Conservation (phyloP, 192 early-diverging fungal species). For the Paraglomus occultum region DNA sequence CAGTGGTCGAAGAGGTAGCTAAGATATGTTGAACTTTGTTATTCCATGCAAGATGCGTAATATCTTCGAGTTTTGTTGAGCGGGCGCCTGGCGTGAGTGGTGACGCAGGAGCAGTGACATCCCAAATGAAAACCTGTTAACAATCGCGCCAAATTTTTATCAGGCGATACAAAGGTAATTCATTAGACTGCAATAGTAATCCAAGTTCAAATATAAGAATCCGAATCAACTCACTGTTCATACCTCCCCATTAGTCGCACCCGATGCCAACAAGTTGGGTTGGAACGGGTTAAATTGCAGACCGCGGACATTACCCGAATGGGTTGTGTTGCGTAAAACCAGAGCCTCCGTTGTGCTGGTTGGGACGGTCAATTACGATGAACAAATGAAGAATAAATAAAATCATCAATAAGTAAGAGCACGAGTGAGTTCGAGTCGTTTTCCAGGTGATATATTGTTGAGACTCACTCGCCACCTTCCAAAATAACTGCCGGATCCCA, state of each 20-base stretch:
- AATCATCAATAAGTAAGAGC: not conserved
- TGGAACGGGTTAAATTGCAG: constrained; percentile 91
- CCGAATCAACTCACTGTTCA: not conserved
- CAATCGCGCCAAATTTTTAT: not conserved
- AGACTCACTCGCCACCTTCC: constrained; percentile 50
- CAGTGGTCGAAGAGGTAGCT: constrained; percentile 86
- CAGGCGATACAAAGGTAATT: not conserved
- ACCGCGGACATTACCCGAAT: constrained; percentile 87
- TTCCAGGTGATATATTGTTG: not conserved
- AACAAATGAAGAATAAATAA: constrained; percentile 1
- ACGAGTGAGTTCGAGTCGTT: not conserved
- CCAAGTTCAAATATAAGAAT: not conserved
- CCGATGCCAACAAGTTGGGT: constrained; percentile 83
- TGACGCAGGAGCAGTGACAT: constrained; percentile 81
- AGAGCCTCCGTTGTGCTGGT: constrained; percentile 41
- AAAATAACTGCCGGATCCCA: constrained; percentile 83
- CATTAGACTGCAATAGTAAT: no score
- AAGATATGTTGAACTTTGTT: constrained; percentile 89
- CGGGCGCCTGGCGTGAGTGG: constrained; percentile 85
- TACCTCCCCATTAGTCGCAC: constrained; percentile 90
- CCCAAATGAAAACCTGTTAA: constrained; percentile 88
- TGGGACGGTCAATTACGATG: constrained; percentile 33
- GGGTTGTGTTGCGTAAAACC: constrained; percentile 67
- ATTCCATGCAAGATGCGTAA: constrained; percentile 92
- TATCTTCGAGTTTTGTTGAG: constrained; percentile 83